A percentile compares a stretch with the other conserved stretches of the same genome.
phyloP scores from a whole-genome alignment of 176 grass and related monocot species.

The Zoysia pacifica region DNA sequence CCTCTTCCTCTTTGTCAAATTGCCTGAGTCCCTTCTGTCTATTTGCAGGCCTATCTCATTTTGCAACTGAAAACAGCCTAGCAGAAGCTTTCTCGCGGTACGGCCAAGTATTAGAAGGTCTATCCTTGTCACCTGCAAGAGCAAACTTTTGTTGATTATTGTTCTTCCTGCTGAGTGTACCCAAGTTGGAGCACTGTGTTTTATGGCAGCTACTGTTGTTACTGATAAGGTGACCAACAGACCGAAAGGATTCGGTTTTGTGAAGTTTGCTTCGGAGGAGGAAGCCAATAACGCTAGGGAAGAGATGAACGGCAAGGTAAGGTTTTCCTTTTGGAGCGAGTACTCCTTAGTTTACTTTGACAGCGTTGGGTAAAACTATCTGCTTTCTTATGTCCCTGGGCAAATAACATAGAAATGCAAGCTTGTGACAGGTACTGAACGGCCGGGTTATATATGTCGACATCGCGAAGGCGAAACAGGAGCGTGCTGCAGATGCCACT shows the following conservation, averaged over 20 bases:
- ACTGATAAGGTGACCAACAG: conserved; percentile 45
- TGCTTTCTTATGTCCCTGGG: not conserved
- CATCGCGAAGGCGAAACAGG: conserved; percentile 47
- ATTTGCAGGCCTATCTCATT: conserved; percentile 49
- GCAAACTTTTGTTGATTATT: not conserved
- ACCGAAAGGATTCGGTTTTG: conserved; percentile 90
- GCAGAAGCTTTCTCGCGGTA: conserved; percentile 50
- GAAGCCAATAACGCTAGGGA: conserved; percentile 46
- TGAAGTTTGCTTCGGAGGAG: conserved; percentile 68
- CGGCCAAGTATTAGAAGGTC: conserved; percentile 86
- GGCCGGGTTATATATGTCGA: conserved; percentile 65
- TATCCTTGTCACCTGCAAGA: conserved; percentile 5
- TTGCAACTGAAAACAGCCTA: conserved; percentile 51
- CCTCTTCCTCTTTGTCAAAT: not conserved
- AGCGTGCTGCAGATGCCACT: not conserved
- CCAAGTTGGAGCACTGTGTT: conserved; percentile 25
- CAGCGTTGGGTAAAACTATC: not conserved
- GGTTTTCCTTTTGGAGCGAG: not conserved
- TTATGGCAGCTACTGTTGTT: conserved; percentile 61
- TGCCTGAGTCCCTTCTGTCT: not conserved
- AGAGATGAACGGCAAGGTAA: conserved; percentile 90
- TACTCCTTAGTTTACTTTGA: not conserved
- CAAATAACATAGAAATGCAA: conserved; percentile 3
- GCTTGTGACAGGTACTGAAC: conserved; percentile 48
- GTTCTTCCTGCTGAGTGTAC: conserved; percentile 8